phyloP scores from a whole-genome alignment of 306 rosid species.

The Quercus engelmannii region DNA sequence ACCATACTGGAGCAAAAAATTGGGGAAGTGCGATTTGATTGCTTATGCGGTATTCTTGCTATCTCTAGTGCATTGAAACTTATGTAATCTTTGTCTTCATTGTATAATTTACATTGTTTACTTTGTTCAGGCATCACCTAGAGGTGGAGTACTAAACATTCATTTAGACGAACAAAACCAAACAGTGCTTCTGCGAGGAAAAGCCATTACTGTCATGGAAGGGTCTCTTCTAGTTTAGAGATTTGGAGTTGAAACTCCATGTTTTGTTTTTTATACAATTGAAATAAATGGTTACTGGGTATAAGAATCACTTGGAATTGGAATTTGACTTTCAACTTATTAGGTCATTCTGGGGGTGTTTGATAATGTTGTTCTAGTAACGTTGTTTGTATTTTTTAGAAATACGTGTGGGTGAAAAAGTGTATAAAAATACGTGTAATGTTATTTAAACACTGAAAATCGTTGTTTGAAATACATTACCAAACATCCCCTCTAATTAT shows the following conservation, averaged over 20 bases:
- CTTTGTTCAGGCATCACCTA: conserved; percentile 61
- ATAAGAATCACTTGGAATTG: conserved; percentile 16
- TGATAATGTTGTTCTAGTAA: too few species aligned
- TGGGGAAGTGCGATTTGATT: conserved; percentile 60
- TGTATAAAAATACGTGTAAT: too few species aligned
- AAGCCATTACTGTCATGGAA: conserved; percentile 68
- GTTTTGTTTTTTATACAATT: background rate
- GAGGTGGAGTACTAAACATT: conserved; percentile 62
- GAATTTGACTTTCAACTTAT: background rate
- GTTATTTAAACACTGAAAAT: too few species aligned
- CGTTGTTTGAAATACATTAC: too few species aligned
- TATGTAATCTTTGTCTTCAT: conserved; percentile 8
- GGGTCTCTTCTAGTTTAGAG: conserved; percentile 53
- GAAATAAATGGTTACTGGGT: background rate
- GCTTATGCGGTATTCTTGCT: conserved; percentile 54
- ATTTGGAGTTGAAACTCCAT: background rate
- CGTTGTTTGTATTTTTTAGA: too few species aligned
- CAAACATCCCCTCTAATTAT: too few species aligned
- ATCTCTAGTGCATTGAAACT: background rate
- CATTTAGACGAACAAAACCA: conserved; percentile 60
- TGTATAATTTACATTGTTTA: background rate
- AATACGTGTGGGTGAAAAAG: too few species aligned
- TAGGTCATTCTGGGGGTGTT: too few species aligned
- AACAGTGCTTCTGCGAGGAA: conserved; percentile 66
- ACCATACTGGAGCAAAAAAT: conserved; percentile 60